A percentile compares a stretch with the other conserved stretches of the same genome.
Conservation (phyloP, 1,284 basidiomycete genomes). For the Moesziomyces antarcticus region DNA sequence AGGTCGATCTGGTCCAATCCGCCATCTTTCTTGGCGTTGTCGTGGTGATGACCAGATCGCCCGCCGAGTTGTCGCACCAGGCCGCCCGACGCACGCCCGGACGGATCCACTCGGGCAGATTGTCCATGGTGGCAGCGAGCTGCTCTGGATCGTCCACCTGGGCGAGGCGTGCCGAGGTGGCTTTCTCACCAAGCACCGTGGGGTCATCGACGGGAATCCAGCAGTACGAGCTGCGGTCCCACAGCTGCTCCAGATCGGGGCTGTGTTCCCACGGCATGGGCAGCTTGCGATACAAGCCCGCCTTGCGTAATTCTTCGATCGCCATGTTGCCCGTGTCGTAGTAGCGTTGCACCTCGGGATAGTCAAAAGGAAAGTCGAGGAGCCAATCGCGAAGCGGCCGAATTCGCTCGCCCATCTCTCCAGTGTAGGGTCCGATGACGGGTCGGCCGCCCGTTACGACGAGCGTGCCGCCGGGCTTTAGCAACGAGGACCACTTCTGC, state of each 20-base stretch:
- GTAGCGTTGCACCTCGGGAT: constrained; percentile 22
- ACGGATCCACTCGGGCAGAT: constrained; percentile 31
- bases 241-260: constrained; percentile 18
- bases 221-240: constrained; percentile 33
- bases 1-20: constrained; percentile 38
- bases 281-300: constrained; percentile 32
- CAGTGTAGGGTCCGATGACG: constrained; percentile 35
- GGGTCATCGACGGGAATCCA: constrained; percentile 49
- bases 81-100: constrained; percentile 29
- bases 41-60: constrained; percentile 33
- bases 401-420: constrained; percentile 29
- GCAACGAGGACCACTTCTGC: constrained; percentile 35
- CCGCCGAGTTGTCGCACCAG: constrained; percentile 30
- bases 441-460: constrained; percentile 33
- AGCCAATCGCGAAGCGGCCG: constrained; percentile 43
- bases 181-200: constrained; percentile 26
- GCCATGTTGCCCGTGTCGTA: constrained; percentile 5
- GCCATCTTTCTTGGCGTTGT: constrained; percentile 42
- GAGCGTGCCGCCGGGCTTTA: constrained; percentile 42
- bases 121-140: constrained; percentile 6
- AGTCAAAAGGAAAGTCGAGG: constrained; percentile 26
- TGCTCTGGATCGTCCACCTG: constrained; percentile 25
- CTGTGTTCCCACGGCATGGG: constrained; percentile 43
- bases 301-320: constrained; percentile 13
- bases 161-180: constrained; percentile 17